phyloP scores from a whole-genome alignment of 202 grass and related monocot species.

The Saccharum hybrid region DNA sequence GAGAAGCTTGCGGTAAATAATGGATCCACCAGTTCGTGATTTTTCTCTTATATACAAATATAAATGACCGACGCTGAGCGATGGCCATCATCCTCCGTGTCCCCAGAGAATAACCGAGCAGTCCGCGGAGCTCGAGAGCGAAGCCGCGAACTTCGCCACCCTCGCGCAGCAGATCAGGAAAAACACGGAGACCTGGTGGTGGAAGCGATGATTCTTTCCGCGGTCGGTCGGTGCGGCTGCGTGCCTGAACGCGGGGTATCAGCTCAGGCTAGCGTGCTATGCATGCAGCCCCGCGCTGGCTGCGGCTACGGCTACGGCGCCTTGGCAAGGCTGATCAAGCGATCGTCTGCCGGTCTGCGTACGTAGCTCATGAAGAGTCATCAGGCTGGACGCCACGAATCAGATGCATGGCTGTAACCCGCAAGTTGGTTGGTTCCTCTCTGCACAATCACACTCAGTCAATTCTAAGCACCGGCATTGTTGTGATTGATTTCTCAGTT shows the following conservation, averaged over 20 bases:
- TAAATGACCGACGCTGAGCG: background rate
- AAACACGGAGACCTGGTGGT: conserved; percentile 84
- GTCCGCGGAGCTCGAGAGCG: conserved; percentile 77
- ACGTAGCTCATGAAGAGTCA: conserved; percentile 11
- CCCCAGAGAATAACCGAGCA: conserved; percentile 69
- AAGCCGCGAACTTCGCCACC: conserved; percentile 70
- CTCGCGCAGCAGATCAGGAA: conserved; percentile 78
- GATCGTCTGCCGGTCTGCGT: background rate
- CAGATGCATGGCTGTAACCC: background rate
- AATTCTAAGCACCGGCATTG: background rate
- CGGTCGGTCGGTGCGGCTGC: too few relatives aligned
- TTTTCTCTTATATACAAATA: background rate
- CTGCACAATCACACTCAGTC: background rate
- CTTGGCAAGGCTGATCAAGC: too few relatives aligned
- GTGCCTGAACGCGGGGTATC: too few relatives aligned
- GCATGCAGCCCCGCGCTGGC: too few relatives aligned
- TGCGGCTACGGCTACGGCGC: too few relatives aligned
- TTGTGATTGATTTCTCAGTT: background rate
- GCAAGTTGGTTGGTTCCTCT: background rate
- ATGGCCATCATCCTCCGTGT: background rate
- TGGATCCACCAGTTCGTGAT: background rate
- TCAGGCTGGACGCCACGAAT: background rate
- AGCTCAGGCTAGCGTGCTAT: too few relatives aligned
- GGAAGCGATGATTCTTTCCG: conserved; percentile 55
- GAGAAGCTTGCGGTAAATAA: conserved; percentile 82